phyloP scores from a whole-genome alignment of 2,329 filamentous ascomycete genomes.

The Trichoderma aggressivum region DNA sequence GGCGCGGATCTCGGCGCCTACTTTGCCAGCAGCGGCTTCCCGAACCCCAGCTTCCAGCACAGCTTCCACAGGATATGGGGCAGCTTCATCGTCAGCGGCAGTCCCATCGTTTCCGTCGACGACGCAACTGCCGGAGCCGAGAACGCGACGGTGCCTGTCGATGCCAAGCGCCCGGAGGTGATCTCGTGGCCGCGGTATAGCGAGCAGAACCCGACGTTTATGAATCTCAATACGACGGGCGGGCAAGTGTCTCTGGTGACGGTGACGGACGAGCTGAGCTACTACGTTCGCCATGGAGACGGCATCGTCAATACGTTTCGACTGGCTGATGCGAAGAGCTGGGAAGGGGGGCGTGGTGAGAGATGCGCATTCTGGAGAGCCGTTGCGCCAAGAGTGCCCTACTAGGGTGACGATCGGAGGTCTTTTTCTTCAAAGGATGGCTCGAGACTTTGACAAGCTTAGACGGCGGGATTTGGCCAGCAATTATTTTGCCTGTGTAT shows the following conservation, averaged over 20 bases:
- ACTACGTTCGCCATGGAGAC: slow-evolving; percentile 25
- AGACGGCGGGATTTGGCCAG: background rate
- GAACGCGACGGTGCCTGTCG: slow-evolving; percentile 28
- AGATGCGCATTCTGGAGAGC: slow-evolving; percentile 45
- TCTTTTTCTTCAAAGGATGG: background rate
- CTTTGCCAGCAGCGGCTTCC: slow-evolving; percentile 30
- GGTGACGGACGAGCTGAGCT: slow-evolving; percentile 29
- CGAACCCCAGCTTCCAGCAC: slow-evolving; percentile 28
- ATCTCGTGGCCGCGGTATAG: slow-evolving; percentile 36
- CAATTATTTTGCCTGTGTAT: background rate
- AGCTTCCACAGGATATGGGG: slow-evolving; percentile 45
- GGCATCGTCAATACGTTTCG: slow-evolving; percentile 36
- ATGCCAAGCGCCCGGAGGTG: slow-evolving; percentile 23
- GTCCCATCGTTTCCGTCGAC: slow-evolving; percentile 36
- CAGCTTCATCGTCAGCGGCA: slow-evolving; percentile 42
- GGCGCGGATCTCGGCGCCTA: slow-evolving; percentile 38
- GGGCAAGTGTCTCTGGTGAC: slow-evolving; percentile 26
- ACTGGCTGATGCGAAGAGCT: slow-evolving; percentile 41
- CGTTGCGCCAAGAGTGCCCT: slow-evolving; percentile 14
- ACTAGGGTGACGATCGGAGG: too few relatives aligned
- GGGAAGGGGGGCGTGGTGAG: slow-evolving; percentile 46
- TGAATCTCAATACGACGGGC: slow-evolving; percentile 48
- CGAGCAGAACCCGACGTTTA: slow-evolving; percentile 32
- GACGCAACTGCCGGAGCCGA: slow-evolving; percentile 28
- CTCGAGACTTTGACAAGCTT: background rate